Base-by-base conservation (phyloP, 2,329 filamentous ascomycete species). In the Arthrobotrys iridis region DNA sequence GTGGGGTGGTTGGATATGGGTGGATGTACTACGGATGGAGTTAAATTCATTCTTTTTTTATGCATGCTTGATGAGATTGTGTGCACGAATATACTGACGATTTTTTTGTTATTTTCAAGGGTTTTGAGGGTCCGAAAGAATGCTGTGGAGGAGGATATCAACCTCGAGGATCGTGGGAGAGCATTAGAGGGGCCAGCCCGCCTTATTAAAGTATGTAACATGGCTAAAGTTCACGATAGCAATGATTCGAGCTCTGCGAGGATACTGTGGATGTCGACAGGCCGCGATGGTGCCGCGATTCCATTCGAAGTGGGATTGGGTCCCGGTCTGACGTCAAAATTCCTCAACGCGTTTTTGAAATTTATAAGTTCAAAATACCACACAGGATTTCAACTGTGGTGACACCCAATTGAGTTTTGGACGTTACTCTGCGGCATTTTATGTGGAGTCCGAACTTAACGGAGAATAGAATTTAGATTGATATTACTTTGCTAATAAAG, bases 1-100 rank as follows among this genome's bases (percentile, higher is more conserved):
- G 82, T 0, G 84, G 83, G 1, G 83, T 80, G n/a, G 37, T 46
- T 4, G 5, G 83, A 79, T 1, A 84, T 82, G 73, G 24, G 85
- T 81, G 64, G 70, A 77, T 58, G 65, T 79, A 64, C 67, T 77
- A 26, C 11, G 63, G 76, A 64, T 77, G 78, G 52, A 57, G 48
- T 22, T 63, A 55, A 55, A 40, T 78, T 24, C 15, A 2, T 22
- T 26, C 6, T 26, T 30, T 2, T 26, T 48, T 22, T 45, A 35
- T 26, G 22, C 37, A n/a, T 43, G 4, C 13, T n/a, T 26, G 15
- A 6, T 7, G n/a, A n/a, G 2, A 40, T 18, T 5, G 48, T 60
- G 22, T 45, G 45, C 26, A 30, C 18, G 13, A 10, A 40, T 18
- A 11, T 46, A 48, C 71, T 58, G 40, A 75, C 71, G 46, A 75